Conservation (phyloP, 2,329 filamentous ascomycete genomes). For the Parasarocladium wereldwijsianum region DNA sequence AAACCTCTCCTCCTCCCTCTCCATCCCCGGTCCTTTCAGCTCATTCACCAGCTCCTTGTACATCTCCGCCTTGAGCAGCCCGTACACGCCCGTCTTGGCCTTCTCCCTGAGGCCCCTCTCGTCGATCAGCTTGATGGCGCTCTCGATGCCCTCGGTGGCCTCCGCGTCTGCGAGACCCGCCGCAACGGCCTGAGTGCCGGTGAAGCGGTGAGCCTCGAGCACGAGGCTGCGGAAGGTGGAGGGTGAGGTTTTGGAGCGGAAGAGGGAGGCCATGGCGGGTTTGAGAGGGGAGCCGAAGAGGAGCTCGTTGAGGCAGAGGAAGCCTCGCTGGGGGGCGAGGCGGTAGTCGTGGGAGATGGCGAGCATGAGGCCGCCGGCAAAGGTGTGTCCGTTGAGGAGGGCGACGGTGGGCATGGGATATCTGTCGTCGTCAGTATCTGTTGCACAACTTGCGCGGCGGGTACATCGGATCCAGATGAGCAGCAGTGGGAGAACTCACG, state of each 20-base stretch:
- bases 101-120: constrained; percentile 46
- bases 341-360: constrained; percentile 76
- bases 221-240: constrained; percentile 48
- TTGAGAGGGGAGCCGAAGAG: constrained; percentile 65
- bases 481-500: constrained; percentile 10
- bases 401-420: constrained; percentile 74
- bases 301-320: constrained; percentile 67
- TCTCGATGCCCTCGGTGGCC: constrained; percentile 41
- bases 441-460: too few relatives aligned
- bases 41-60: constrained; percentile 49
- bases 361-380: constrained; percentile 69
- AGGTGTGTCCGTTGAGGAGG: constrained; percentile 67
- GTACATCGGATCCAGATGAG: background rate
- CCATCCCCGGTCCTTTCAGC: constrained; percentile 36
- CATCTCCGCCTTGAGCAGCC: constrained; percentile 61
- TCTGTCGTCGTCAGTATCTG: constrained; percentile 9
- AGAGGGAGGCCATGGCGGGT: constrained; percentile 59
- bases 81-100: constrained; percentile 52
- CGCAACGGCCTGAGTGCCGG: constrained; percentile 45
- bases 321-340: constrained; percentile 62
- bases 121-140: constrained; percentile 43
- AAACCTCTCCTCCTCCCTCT: constrained; percentile 33
- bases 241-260: constrained; percentile 50
- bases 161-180: constrained; percentile 44
- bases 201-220: constrained; percentile 59